Evolutionary conservation across 345 rosid species (phyloP).

Genomic region (Adansonia digitata): DNA sequence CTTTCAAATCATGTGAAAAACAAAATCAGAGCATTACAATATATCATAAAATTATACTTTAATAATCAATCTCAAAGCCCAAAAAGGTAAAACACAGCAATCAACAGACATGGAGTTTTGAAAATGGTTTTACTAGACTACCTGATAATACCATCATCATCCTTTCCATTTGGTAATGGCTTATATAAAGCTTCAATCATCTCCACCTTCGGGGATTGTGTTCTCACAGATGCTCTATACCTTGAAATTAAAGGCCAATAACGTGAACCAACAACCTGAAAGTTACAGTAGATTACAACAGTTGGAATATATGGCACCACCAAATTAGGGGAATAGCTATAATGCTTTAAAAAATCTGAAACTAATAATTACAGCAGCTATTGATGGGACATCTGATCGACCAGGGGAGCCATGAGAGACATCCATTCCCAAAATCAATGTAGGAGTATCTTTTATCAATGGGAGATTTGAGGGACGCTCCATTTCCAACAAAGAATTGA

Average conservation of each 20-base stretch:
- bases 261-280: conserved; percentile 86
- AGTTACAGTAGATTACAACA: conserved; percentile 14
- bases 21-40: background rate
- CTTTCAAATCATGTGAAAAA: background rate
- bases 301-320: background rate
- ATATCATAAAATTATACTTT: background rate
- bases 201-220: conserved; percentile 77
- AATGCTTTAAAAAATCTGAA: background rate
- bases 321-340: background rate
- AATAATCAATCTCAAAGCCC: background rate
- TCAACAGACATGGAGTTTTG: background rate
- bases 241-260: conserved; percentile 79
- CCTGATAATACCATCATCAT: conserved; percentile 83
- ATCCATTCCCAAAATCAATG: conserved; percentile 95
- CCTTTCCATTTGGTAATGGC: conserved; percentile 48
- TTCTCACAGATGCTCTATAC: conserved; percentile 84
- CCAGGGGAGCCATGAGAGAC: conserved; percentile 95
- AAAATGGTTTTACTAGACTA: conserved; percentile 20
- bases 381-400: conserved; percentile 61
- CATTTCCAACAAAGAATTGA: conserved; percentile 74
- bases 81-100: background rate
- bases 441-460: conserved; percentile 58
- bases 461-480: conserved; percentile 52
- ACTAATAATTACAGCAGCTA: conserved; percentile 60
- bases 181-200: conserved; percentile 82